Base-by-base conservation (phyloP, 495 filamentous ascomycete species). In the Hypoxylon crocopeplum region DNA sequence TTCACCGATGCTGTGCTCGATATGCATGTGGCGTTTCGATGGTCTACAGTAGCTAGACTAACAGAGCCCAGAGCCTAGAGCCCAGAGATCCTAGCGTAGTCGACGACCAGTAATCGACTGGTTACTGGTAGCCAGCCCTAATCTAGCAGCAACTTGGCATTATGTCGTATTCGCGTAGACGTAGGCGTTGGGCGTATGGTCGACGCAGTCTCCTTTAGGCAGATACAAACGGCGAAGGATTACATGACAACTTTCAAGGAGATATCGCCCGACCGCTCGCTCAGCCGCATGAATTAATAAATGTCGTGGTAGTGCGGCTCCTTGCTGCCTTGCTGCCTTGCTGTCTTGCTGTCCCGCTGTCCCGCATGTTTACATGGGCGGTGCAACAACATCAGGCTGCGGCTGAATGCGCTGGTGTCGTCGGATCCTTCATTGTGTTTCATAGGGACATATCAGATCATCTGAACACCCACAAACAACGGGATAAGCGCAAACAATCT, bases 271-370 rank as follows among this genome's bases (percentile, higher is more conserved):
- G 10, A 5, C 5, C 10, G 25, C 25, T 29, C 39, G n/a, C 34
- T 59, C 55, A 59, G 55, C 47, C 55, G 46, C 47, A 50, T 22
- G n/a, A 27, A 24, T 20, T 38, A 38, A 37, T 24, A 17, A 30
- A 16, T 44, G 45, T 42, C 13, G 30, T 29, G 37, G 16, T 41
- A 30, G 5, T 21, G 13, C 55, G 36, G 38, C 15, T 41, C 13
- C 36, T 34, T 48, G 30, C 44, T 34, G 36, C 36, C n/a, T n/a
- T n/a, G n/a, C n/a, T n/a, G n/a, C n/a, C n/a, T n/a, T n/a, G n/a
- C n/a, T n/a, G n/a, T n/a, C n/a, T n/a, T n/a, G n/a, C n/a, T n/a
- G n/a, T n/a, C n/a, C n/a, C n/a, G n/a, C n/a, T n/a, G n/a, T n/a
- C n/a, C n/a, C n/a, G n/a, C n/a, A n/a, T n/a, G n/a, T n/a, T n/a